Base-by-base conservation (phyloP, 352 stramenopile species). In the Pythium periplocum region DNA sequence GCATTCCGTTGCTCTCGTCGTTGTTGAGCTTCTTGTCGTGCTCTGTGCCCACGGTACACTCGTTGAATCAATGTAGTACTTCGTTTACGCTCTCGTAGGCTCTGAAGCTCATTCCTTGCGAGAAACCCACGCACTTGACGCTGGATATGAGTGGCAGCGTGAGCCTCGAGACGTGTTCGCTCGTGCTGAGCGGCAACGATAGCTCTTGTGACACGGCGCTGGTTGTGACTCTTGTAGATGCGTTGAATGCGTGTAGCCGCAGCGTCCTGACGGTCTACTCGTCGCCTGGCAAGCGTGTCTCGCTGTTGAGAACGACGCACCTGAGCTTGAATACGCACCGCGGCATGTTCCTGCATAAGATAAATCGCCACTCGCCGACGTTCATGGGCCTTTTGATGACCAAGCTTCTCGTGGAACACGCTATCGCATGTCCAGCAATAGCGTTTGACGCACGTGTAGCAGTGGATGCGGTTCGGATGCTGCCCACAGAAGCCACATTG, bases 361-460 rank as follows among this genome's bases (percentile, higher is more conserved):
- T 65, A 66, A 30, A 33, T 33, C 48, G 77, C 61, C 11, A 83
- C 70, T 5, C 61, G 33, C 6, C 68, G 59, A 8, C 65, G 50
- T 35, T 63, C 39, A 43, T 61, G 58, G 32, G 5, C 12, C 37
- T 42, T 48, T 12, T 1, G 11, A 7, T 32, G 49, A 10, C 35
- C 5, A 33, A 49, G 45, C 48, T 51, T 51, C 6, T 58, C 55
- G 38, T 78, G 73, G 50, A 79, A 72, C 6, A 72, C 46, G 33
- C 48, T 55, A 38, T 71, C 62, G 43, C 75, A 86, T 31, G 71
- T 67, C 49, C 69, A 74, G 55, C 78, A 89, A 32, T 73, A 83
- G 4, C 42, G 55, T 32, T 66, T 56, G 12, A 39, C n/a, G n/a
- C 79, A 88, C 2, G 57, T 51, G 6, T 66, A 65, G 36, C 80